phyloP scores from a whole-genome alignment of 2,329 filamentous ascomycete genomes.

The Fusarium penzigii region DNA sequence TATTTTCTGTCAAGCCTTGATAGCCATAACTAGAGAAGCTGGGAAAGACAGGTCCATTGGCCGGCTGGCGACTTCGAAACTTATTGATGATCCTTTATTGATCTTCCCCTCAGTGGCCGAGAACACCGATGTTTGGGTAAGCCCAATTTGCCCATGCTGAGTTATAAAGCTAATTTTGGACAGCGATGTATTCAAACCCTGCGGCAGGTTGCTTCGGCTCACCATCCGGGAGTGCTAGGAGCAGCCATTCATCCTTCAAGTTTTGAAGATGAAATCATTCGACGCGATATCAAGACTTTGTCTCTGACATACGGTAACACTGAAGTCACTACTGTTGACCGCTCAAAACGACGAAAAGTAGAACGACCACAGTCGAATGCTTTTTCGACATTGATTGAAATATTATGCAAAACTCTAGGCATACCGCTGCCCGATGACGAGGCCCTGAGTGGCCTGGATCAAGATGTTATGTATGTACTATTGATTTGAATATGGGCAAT shows the following conservation, averaged over 20 bases:
- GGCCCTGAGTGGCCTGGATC: slow-evolving; percentile 32
- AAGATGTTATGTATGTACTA: slow-evolving; percentile 49
- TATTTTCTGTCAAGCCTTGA: slow-evolving; percentile 40
- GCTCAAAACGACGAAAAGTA: slow-evolving; percentile 35
- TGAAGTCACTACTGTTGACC: slow-evolving; percentile 20
- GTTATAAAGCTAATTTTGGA: slow-evolving; percentile 19
- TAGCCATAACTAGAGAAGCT: slow-evolving; percentile 40
- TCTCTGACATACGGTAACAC: slow-evolving; percentile 27
- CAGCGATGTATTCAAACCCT: slow-evolving; percentile 35
- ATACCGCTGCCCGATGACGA: slow-evolving; percentile 21
- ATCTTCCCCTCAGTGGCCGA: slow-evolving; percentile 34
- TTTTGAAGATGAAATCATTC: slow-evolving; percentile 32
- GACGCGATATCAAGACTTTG: slow-evolving; percentile 31
- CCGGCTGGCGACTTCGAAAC: slow-evolving; percentile 44
- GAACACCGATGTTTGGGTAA: slow-evolving; percentile 46
- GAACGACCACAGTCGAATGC: slow-evolving; percentile 18
- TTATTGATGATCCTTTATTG: slow-evolving; percentile 44
- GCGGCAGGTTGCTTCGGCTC: slow-evolving; percentile 25
- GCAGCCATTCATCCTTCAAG: slow-evolving; percentile 29
- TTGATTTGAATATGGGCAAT: background rate
- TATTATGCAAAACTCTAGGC: slow-evolving; percentile 33
- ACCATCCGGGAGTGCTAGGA: slow-evolving; percentile 20
- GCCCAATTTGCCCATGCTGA: slow-evolving; percentile 4
- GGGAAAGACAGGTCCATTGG: slow-evolving; percentile 35
- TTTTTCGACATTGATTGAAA: slow-evolving; percentile 17